Base-by-base conservation (phyloP, 2,329 filamentous ascomycete species). In the Venturia nashicola region DNA sequence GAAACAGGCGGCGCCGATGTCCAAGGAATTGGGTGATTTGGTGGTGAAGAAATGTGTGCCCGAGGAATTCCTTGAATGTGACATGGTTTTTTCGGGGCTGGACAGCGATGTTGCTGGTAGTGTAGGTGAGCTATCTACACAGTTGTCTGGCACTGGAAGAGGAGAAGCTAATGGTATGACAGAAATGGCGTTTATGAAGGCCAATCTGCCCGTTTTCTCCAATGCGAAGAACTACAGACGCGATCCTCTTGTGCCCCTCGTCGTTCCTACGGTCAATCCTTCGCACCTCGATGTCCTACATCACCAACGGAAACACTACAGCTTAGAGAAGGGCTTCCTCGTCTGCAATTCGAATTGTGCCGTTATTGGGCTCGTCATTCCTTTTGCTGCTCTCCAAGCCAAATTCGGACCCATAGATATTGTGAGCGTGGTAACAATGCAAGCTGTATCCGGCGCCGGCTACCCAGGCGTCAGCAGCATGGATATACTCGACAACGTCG, bases 291-390 rank as follows among this genome's bases (percentile, higher is more conserved):
- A 88, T 72, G 82, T 97, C 66, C 93, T 97, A 73, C 87, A 89
- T n/a, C 87, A 95, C 76, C 93, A 97, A 79, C 84, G 90, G 67
- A 81, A 85, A 72, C 82, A 88, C 54, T 84, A 89, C 74, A 79
- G 80, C 36, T 81, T 96, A 55, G 80, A 88, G 67, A 91, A 89
- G 77, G 94, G 94, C 32, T 96, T 97, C 79, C 79, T 97, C 44
- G 91, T 97, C 66, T 97, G 93, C 83, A 97, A 97, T 80, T 96
- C 91, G 68, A 97, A 97, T 79, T 99, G 94, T 78, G 93, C 93
- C 64, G 93, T 97, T 72, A 96, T 97, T 71, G 93, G 93, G 59
- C 85, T 97, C 65, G 93, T 97, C 66, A 95, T 96, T 67, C 94
- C 94, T 32, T 93, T 97, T 72, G 91, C 91, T 12, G 93, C 93